A percentile compares a stretch with the other conserved stretches of the same genome.
Evolutionary conservation across 305 asterid species (phyloP).

Genomic region (Salvia sclarea): DNA sequence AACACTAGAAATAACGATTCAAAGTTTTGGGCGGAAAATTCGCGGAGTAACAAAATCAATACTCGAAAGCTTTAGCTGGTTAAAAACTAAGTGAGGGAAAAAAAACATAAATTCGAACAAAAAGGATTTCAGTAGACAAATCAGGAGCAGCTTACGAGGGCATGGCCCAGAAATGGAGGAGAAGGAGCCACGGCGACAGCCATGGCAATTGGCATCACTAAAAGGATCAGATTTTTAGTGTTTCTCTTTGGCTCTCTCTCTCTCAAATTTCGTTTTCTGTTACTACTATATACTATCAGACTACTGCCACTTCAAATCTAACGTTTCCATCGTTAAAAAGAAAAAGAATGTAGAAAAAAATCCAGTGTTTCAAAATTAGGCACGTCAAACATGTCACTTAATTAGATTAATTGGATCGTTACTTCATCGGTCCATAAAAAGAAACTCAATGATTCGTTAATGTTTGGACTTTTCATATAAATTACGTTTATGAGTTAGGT

Average conservation of each 20-base stretch:
- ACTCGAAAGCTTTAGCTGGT: background rate
- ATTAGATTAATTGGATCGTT: too few species aligned
- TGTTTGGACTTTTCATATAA: too few species aligned
- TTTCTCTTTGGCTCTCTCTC: background rate
- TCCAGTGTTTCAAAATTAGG: too few species aligned
- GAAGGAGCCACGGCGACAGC: constrained; percentile 35
- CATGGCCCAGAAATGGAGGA: constrained; percentile 58
- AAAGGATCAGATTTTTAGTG: background rate
- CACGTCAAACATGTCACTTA: too few species aligned
- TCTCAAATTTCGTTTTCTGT: background rate
- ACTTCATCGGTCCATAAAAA: too few species aligned
- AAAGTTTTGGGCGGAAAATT: constrained; percentile 8
- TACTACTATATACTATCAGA: background rate
- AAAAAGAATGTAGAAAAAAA: too few species aligned
- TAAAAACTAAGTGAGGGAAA: background rate
- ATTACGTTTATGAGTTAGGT: too few species aligned
- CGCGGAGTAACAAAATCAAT: background rate
- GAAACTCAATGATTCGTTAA: too few species aligned
- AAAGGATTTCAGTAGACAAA: background rate
- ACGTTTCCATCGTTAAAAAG: too few species aligned
- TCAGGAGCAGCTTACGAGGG: constrained; percentile 45
- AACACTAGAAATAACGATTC: background rate
- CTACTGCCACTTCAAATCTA: too few species aligned
- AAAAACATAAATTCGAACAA: background rate
- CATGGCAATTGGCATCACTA: constrained; percentile 13